phyloP scores from a whole-genome alignment of 2,329 filamentous ascomycete genomes.

The Metarhizium rileyi region DNA sequence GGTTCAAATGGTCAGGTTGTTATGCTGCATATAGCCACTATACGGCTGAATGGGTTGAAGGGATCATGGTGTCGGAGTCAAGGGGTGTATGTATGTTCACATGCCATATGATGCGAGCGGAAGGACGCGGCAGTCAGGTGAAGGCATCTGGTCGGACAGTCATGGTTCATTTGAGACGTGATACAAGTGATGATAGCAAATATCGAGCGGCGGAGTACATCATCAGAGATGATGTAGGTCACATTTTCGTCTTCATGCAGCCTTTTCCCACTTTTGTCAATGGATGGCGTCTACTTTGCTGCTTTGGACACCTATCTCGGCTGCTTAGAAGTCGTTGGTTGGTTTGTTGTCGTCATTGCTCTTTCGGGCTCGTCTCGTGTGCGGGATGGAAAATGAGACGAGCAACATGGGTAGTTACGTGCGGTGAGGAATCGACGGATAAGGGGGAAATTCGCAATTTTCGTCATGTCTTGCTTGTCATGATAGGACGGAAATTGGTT shows the following conservation, averaged over 20 bases:
- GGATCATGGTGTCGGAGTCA: not conserved
- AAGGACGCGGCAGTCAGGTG: no score
- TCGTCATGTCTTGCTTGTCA: constrained; percentile 48
- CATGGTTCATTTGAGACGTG: not conserved
- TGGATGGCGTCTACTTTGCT: constrained; percentile 58
- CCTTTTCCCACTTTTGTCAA: constrained; percentile 49
- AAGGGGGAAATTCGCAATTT: constrained; percentile 51
- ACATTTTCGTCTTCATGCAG: no score
- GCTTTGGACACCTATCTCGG: constrained; percentile 61
- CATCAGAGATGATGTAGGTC: no score
- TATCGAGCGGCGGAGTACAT: no score
- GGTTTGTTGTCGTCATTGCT: constrained; percentile 44
- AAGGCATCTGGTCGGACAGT: no score
- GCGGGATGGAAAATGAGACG: constrained; percentile 51
- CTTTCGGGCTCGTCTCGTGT: constrained; percentile 48
- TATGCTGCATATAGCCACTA: not conserved
- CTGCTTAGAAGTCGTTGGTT: constrained; percentile 56
- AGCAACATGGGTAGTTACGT: constrained; percentile 32
- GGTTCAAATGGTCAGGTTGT: not conserved
- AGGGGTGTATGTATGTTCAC: no score
- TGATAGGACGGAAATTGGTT: no score
- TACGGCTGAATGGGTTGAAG: not conserved
- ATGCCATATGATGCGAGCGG: not conserved
- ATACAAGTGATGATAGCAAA: no score
- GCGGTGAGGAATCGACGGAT: constrained; percentile 55